Evolutionary conservation across 345 rosid genomes (phyloP).

Genomic region (Cardiospermum halicacabum): DNA sequence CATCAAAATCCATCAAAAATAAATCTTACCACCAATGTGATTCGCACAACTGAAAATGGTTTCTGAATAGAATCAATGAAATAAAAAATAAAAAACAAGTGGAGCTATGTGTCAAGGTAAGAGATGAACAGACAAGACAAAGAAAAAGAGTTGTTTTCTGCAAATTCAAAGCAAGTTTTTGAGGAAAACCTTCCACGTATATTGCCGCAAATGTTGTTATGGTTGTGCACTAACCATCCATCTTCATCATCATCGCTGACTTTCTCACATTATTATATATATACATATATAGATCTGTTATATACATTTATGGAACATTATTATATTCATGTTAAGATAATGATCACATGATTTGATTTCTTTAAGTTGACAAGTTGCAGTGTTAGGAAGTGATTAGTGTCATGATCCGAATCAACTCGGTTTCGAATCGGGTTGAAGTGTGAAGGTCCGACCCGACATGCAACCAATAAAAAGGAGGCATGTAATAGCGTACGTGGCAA

Average conservation of each 20-base stretch:
- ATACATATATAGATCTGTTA: too few species aligned
- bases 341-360: background rate
- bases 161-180: background rate
- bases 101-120: background rate
- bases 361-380: background rate
- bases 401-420: too few species aligned
- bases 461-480: background rate
- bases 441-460: too few species aligned
- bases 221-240: conserved; percentile 14
- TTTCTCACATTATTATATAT: background rate
- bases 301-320: background rate
- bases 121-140: background rate
- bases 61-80: conserved; percentile 6
- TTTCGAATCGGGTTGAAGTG: too few species aligned
- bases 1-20: background rate
- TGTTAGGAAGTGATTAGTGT: background rate
- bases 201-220: conserved; percentile 18
- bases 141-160: background rate
- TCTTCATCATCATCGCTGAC: conserved; percentile 22
- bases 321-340: background rate
- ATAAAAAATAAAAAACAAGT: background rate
- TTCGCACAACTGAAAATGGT: too few species aligned
- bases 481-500: background rate
- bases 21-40: background rate
- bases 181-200: conserved; percentile 29